Base-by-base conservation (phyloP, 768 basidiomycete species). In the Polyporus arcularius region DNA sequence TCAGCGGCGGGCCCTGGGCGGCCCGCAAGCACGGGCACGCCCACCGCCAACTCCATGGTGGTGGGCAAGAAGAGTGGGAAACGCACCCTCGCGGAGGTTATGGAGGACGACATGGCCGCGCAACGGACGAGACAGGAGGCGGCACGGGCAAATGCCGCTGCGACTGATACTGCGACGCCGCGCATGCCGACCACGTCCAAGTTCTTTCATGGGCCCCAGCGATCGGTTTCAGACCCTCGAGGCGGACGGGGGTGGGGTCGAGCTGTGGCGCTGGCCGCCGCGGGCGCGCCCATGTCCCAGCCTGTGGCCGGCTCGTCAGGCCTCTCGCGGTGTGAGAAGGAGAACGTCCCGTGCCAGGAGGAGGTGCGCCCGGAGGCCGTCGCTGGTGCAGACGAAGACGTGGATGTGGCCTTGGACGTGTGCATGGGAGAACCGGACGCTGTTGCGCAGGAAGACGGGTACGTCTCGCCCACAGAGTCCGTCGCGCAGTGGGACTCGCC, bases 391-490 rank as follows among this genome's bases (percentile, higher is more conserved):
- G 80, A 84, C 67, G 82, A 82, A 60, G 53, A 74, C 35, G 72
- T 65, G 45, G 62, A 51, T 54, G 66, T 68, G 64, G 73, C 75
- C 41, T 75, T 75, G 39, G 74, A 74, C 43, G 67, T 67, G 21
- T 74, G 77, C 53, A 71, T 75, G 58, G 71, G 78, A 28, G 67
- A 61, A 48, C 65, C 70, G 38, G 78, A 83, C 53, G 68, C 65
- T 10, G 84, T 90, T 15, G 78, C 79, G 68, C 91, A 91, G 73
- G 92, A 93, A 69, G 90, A 90, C 61, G 91, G 92, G 15, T 94
- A 93, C 72, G 78, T 89, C 55, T 91, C 91, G n/a, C 90, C 90
- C 15, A 75, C 82, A 9, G 75, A 82, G 49, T 84, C 84, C 26
- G 76, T 79, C 64, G 67, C 71, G 62, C 80, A 79, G 52, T 74